A percentile compares a stretch with the other conserved stretches of the same genome.
Evolutionary conservation across 129 eudicot genomes (phyloP).

Genomic region (Rutidosis leptorrhynchoides): DNA sequence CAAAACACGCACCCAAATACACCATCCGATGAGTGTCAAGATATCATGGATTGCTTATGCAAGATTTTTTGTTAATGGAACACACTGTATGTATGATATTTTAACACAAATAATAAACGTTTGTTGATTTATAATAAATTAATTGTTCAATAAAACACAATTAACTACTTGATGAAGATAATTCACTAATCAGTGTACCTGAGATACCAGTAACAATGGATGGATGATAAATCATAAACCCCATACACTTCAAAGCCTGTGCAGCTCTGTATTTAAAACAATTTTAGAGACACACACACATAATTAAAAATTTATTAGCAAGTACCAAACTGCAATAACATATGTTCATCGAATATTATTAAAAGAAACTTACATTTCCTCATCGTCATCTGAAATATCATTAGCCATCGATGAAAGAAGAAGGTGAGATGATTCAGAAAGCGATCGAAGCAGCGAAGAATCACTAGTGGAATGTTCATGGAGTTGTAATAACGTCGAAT

Average conservation of each 20-base stretch:
- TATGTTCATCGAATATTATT: background rate
- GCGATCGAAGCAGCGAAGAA: slow-evolving; percentile 35
- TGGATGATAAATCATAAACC: slow-evolving; percentile 86
- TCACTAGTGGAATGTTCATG: slow-evolving; percentile 54
- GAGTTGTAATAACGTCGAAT: slow-evolving; percentile 54
- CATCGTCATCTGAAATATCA: slow-evolving; percentile 52
- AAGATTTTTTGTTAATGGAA: no score
- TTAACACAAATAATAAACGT: slow-evolving; percentile 1
- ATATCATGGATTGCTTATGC: no score
- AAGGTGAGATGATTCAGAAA: slow-evolving; percentile 39
- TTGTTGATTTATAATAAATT: background rate
- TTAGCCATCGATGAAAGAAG: slow-evolving; percentile 38
- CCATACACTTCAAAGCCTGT: slow-evolving; percentile 89
- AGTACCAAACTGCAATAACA: background rate
- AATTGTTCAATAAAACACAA: background rate
- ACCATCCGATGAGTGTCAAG: background rate
- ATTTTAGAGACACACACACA: background rate
- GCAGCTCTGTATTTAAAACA: slow-evolving; percentile 43
- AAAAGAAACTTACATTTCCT: slow-evolving; percentile 58
- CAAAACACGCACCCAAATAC: background rate
- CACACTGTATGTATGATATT: no score
- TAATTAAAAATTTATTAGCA: slow-evolving; percentile 1
- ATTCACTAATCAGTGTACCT: slow-evolving; percentile 34
- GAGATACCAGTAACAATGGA: slow-evolving; percentile 37
- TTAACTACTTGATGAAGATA: slow-evolving; percentile 10